Evolutionary conservation across 2,329 filamentous ascomycete species (phyloP), one percentile per base, ranked within the genome.

Genomic region (Myriosclerotinia duriaeana): DNA sequence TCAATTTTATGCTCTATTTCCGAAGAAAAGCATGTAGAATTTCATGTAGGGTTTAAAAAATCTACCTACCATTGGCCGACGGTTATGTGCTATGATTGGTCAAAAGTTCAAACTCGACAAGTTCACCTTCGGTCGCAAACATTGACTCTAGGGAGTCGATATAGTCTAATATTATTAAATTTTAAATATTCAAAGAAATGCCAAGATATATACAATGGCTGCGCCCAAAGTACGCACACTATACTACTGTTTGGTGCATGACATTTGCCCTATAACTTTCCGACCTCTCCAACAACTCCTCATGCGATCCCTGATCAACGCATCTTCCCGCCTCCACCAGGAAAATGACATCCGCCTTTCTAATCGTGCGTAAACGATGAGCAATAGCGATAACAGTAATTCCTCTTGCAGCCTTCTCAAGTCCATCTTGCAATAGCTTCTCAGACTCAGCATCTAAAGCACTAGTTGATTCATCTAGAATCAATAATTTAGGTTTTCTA

Each of bases 391-490:
- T 79, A 20, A 86, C 83, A 0, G 84, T 87, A 55, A 84, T 84
- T 65, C 76, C 83, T 36, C 69, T 79, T 2, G 81, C 80, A 0
- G 81, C 85, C 67, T 78, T 80, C 76, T 90, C 86, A 53, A 92
- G 78, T 0, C 87, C 88, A 36, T 89, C 82, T 65, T 91, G 85
- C 34, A 96, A 83, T 12, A 88, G 78, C 7, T 81, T 80, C 61
- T 91, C 89, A 60, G 85, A 89, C 73, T 88, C 87, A 0, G 86
- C 85, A 72, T 96, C 92, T 2, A 96, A 81, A 4, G 89, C 89
- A 54, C 88, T 91, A 0, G 91, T 96, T 34, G 90, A 90, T 79
- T 96, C 92, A 72, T 96, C 92, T 1, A 96, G 81, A 53, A 96
- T 84, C 34, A 96, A 78, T 2, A 95, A 80, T 50, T 87, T 84